Evolutionary conservation across 1,139 yeast genomes (phyloP).

Genomic region (Hyphopichia pseudoburtonii): DNA sequence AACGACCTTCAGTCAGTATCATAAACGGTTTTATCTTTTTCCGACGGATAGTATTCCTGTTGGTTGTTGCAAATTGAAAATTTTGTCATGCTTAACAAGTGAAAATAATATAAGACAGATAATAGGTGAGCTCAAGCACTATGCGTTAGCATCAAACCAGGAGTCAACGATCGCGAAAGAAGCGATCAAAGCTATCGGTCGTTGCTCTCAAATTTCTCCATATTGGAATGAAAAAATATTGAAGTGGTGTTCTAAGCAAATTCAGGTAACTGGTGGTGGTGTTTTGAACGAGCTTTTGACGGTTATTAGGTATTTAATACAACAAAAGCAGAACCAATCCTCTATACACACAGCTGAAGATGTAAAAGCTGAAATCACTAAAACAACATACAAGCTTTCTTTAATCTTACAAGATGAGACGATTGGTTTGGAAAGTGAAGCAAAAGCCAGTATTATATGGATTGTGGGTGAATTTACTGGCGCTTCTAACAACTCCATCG

Average conservation of each 20-base stretch:
- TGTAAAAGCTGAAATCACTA: constrained; percentile 27
- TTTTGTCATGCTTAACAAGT: constrained; percentile 58
- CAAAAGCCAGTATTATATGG: constrained; percentile 88
- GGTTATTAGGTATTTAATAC: constrained; percentile 71
- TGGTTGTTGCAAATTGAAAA: constrained; percentile 59
- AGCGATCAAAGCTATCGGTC: constrained; percentile 59
- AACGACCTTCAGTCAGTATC: constrained; percentile 44
- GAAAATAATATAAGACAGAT: constrained; percentile 52
- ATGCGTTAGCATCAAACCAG: constrained; percentile 45
- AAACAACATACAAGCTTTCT: constrained; percentile 40
- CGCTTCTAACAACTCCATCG: constrained; percentile 44
- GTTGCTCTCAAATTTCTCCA: constrained; percentile 43
- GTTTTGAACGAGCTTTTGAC: constrained; percentile 62
- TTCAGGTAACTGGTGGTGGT: constrained; percentile 25
- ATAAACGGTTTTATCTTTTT: constrained; percentile 55
- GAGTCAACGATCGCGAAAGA: constrained; percentile 42
- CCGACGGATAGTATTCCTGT: constrained; percentile 54
- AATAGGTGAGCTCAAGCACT: constrained; percentile 68
- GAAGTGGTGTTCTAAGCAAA: constrained; percentile 42
- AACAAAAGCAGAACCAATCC: constrained; percentile 38
- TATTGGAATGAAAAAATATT: constrained; percentile 38
- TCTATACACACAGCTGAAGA: constrained; percentile 19
- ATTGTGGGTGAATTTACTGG: constrained; percentile 77
- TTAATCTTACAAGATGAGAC: constrained; percentile 24
- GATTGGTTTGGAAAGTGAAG: constrained; percentile 42